Evolutionary conservation across 2,329 filamentous ascomycete species (phyloP).

Genomic region (Fusarium chlamydosporum): DNA sequence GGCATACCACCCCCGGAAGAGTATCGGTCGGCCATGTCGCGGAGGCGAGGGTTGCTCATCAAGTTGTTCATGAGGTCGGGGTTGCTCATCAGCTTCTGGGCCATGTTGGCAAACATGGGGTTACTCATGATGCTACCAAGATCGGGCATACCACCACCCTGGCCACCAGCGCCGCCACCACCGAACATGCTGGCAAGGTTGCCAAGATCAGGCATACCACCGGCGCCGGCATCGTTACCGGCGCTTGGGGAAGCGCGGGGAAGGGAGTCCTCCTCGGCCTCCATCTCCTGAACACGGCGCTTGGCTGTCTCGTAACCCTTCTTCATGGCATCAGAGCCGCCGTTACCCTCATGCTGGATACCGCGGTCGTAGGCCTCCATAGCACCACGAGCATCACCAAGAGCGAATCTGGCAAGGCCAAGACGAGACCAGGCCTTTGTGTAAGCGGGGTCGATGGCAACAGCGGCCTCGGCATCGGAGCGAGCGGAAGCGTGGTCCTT

Average conservation of each 20-base stretch:
- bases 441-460: slow-evolving; percentile 89
- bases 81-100: slow-evolving; percentile 97
- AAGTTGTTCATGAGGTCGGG: slow-evolving; percentile 91
- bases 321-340: slow-evolving; percentile 97
- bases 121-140: slow-evolving; percentile 92
- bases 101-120: slow-evolving; percentile 98
- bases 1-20: slow-evolving; percentile 87
- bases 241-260: slow-evolving; percentile 66
- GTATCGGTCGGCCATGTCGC: slow-evolving; percentile 88
- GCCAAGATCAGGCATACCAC: slow-evolving; percentile 76
- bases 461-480: slow-evolving; percentile 91
- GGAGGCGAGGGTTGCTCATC: slow-evolving; percentile 92
- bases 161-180: slow-evolving; percentile 70
- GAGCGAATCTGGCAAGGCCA: slow-evolving; percentile 89
- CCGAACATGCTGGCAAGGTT: slow-evolving; percentile 80
- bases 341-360: slow-evolving; percentile 93
- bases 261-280: slow-evolving; percentile 59
- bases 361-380: slow-evolving; percentile 96
- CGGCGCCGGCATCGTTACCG: slow-evolving; percentile 62
- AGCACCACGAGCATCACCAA: slow-evolving; percentile 89
- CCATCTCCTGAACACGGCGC: slow-evolving; percentile 86
- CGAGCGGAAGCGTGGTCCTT: slow-evolving; percentile 87
- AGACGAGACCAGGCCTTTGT: slow-evolving; percentile 97
- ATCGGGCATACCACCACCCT: slow-evolving; percentile 87
- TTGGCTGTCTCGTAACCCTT: slow-evolving; percentile 96